Base-by-base conservation (phyloP, 805 yeast species). In the Saccharomyces mikatae region DNA sequence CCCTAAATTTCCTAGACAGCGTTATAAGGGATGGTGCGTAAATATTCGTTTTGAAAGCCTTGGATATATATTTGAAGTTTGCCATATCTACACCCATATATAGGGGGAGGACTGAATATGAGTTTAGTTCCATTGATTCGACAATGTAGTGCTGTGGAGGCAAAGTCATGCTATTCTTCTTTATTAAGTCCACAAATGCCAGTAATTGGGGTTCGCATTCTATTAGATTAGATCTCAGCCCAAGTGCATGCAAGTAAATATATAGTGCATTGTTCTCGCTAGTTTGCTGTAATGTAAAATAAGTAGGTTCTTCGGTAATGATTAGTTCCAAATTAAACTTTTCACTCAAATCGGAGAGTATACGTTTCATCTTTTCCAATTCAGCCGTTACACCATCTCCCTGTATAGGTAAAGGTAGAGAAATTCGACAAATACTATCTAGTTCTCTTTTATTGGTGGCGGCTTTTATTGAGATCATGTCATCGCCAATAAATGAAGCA, bases 91-190 rank as follows among this genome's bases (percentile, higher is more conserved):
- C 53, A n/a, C 68, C 68, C 13, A 58, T 54, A 26, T 58, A 55
- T 13, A 54, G 50, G 8, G 71, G 69, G 26, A 67, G 46, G 2
- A 62, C 46, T 14, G 69, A 60, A 24, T 52, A 48, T 5, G 67
- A 58, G 13, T 58, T 59, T 28, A 68, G 29, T n/a, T 57, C 58
- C 14, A 66, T 47, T 41, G 50, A 54, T 51, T 64, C 61, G 14
- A 66, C 53, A 29, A 64, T 53, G n/a, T 53, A 36, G 29, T 47
- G 51, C 11, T 41, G 22, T 11, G 54, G 44, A 6, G 58, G 30
- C 13, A 41, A 26, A 46, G 29, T 46, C 30, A 28, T 46, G 8
- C 48, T 11, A 17, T 41, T 41, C 6, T 24, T 21, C 14, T 31
- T 53, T n/a, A 58, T 50, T 17, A 60, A 36, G 21, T 61, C 58